Evolutionary conservation across 768 basidiomycete genomes (phyloP).

Genomic region (Kondoa subrosea): DNA sequence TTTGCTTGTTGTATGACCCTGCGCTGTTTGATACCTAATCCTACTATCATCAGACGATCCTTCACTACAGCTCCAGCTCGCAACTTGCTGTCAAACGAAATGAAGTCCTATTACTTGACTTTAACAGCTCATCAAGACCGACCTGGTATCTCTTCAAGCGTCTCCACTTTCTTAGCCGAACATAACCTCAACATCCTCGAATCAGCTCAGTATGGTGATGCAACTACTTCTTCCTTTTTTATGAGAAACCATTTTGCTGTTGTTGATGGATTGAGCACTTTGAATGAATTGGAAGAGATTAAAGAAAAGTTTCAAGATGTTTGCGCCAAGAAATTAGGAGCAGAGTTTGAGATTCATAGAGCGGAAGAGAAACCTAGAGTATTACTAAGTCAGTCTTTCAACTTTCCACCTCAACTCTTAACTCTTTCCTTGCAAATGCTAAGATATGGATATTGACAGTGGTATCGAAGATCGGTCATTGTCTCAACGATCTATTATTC

Average conservation of each 20-base stretch:
- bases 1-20: too few species aligned
- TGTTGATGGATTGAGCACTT: neutral
- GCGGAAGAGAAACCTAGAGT: conserved; percentile 9
- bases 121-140: neutral
- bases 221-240: neutral
- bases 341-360: neutral
- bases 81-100: neutral
- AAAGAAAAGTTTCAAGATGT: neutral
- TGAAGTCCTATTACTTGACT: neutral
- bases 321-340: neutral
- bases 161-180: neutral
- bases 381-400: neutral
- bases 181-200: neutral
- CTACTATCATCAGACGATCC: neutral
- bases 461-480: conserved; percentile 10
- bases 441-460: neutral
- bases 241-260: neutral
- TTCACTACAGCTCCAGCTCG: neutral
- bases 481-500: conserved; percentile 9
- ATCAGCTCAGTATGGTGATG: neutral
- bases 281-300: neutral
- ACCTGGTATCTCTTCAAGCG: neutral
- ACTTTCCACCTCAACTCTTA: neutral
- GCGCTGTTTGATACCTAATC: neutral
- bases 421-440: neutral